These are phyloP conservation scores for Solanum hybrid DNA, from an alignment of 305 asterid species.

Conservation along the genomic window DNA sequence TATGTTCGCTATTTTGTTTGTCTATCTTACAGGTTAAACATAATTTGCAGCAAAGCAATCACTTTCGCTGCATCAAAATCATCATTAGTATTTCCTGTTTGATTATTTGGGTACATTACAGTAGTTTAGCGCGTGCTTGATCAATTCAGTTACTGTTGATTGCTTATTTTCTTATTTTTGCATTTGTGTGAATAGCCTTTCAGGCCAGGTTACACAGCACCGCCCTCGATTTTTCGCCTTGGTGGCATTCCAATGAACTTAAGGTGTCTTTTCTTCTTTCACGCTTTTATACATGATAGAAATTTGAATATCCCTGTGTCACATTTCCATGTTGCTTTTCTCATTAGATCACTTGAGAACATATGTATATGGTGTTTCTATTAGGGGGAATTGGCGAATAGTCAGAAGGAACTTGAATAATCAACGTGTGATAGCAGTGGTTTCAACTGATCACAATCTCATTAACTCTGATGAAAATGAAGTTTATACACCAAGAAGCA, in stretches of 20 bases:
- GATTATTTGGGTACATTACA: neutral
- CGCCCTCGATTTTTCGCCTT: constrained; percentile 75
- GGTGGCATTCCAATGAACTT: constrained; percentile 79
- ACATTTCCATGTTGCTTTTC: neutral
- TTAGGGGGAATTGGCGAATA: constrained; percentile 93
- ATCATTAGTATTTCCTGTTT: neutral
- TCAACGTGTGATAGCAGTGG: constrained; percentile 71
- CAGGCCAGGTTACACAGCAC: constrained; percentile 92
- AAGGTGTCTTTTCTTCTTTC: constrained; percentile 32
- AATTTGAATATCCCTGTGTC: neutral
- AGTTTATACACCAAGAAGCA: constrained; percentile 54
- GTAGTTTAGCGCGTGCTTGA: neutral
- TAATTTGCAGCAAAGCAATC: neutral
- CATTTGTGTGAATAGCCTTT: constrained; percentile 43
- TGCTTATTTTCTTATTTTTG: neutral
- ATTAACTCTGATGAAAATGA: constrained; percentile 49
- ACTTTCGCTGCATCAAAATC: neutral
- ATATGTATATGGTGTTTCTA: neutral
- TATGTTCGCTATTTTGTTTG: neutral
- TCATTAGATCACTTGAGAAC: neutral
- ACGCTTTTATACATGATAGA: neutral
- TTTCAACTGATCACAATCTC: constrained; percentile 50
- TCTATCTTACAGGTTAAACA: neutral
- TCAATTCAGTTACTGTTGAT: neutral
- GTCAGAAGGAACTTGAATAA: constrained; percentile 59